Conservation (phyloP, 2,329 filamentous ascomycete genomes). For the Pseudocercospora fuligena region DNA sequence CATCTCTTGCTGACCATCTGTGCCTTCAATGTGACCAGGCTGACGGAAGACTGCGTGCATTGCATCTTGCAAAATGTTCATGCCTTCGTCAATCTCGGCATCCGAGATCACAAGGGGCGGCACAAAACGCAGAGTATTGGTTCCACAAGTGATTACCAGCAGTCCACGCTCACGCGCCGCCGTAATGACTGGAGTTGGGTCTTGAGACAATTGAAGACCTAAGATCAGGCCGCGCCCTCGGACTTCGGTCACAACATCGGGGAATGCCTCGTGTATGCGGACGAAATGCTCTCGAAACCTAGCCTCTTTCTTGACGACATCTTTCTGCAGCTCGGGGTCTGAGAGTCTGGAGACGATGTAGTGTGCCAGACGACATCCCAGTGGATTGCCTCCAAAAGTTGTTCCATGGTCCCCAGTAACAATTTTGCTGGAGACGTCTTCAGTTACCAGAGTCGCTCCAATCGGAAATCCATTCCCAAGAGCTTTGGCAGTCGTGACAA, state of each 20-base stretch:
- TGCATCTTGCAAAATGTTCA: slow-evolving; percentile 74
- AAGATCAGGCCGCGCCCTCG: slow-evolving; percentile 84
- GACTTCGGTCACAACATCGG: slow-evolving; percentile 75
- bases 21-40: slow-evolving; percentile 43
- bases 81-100: slow-evolving; percentile 76
- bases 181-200: slow-evolving; percentile 75
- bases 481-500: slow-evolving; percentile 93
- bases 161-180: slow-evolving; percentile 86
- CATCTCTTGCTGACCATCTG: slow-evolving; percentile 54
- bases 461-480: slow-evolving; percentile 97
- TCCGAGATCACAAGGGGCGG: slow-evolving; percentile 82
- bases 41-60: slow-evolving; percentile 60
- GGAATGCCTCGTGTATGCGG: slow-evolving; percentile 63
- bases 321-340: slow-evolving; percentile 69
- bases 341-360: slow-evolving; percentile 81
- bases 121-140: slow-evolving; percentile 89
- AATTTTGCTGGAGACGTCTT: slow-evolving; percentile 70
- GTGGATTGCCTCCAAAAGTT: slow-evolving; percentile 90
- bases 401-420: slow-evolving; percentile 86
- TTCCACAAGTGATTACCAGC: slow-evolving; percentile 89
- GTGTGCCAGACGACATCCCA: slow-evolving; percentile 82
- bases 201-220: slow-evolving; percentile 78
- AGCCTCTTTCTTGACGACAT: slow-evolving; percentile 70
- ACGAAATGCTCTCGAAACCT: slow-evolving; percentile 64
- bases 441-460: slow-evolving; percentile 75